These are phyloP conservation scores for Waltiozyma sp. DNA, from an alignment of 1,139 yeast species.

Conservation along the genomic window DNA sequence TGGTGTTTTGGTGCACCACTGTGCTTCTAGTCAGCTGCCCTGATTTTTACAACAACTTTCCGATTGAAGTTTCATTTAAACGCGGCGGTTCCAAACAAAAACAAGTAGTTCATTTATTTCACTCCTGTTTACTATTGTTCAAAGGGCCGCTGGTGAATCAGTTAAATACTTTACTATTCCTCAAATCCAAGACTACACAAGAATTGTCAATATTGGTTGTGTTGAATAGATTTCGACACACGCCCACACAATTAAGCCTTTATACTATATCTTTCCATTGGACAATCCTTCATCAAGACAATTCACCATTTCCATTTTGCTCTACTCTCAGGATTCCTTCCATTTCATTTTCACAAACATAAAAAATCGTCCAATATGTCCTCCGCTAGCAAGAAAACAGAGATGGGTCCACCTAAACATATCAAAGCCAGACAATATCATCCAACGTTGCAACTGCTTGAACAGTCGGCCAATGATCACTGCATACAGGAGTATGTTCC, in stretches of 20 bases:
- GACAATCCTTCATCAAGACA: background rate
- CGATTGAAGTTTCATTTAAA: background rate
- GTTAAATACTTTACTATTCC: background rate
- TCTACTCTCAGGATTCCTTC: too few species aligned
- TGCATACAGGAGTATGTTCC: conserved; percentile 14
- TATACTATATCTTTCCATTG: too few species aligned
- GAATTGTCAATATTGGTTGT: too few species aligned
- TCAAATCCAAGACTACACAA: background rate
- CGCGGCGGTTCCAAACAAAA: background rate
- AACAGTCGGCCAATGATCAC: conserved; percentile 10
- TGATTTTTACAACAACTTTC: background rate
- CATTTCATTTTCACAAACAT: too few species aligned
- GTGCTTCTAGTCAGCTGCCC: background rate
- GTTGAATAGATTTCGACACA: background rate
- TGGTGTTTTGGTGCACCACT: background rate
- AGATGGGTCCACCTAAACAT: conserved; percentile 15
- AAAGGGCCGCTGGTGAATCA: background rate
- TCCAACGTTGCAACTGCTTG: conserved; percentile 14
- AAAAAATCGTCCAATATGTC: too few species aligned
- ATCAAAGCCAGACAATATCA: conserved; percentile 14
- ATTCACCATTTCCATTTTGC: background rate
- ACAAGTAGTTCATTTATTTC: background rate
- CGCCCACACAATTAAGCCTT: background rate
- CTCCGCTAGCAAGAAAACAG: too few species aligned
- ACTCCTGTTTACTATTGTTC: background rate